phyloP scores from a whole-genome alignment of 805 yeast genomes.

The Grigorovia yakushimaensis region DNA sequence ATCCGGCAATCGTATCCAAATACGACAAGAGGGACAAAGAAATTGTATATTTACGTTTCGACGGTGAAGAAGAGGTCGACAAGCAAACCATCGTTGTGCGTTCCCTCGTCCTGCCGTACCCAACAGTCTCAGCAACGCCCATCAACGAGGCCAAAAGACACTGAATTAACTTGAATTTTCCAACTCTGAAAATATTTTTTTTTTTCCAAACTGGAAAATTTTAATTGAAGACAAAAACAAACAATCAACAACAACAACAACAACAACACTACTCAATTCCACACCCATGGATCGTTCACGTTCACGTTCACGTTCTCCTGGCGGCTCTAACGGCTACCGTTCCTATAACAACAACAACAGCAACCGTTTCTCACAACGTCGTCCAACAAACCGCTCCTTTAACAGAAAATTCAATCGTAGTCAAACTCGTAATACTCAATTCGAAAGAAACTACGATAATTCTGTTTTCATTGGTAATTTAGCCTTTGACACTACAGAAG shows the following conservation, averaged over 20 bases:
- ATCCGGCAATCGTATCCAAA: conserved; percentile 86
- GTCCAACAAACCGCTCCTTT: conserved; percentile 4
- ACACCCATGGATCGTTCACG: neutral
- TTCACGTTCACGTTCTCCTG: neutral
- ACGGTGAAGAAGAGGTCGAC: conserved; percentile 94
- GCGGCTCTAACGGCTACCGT: neutral
- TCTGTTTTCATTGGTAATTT: conserved; percentile 67
- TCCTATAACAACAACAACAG: too few relatives aligned
- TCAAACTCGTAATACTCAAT: neutral
- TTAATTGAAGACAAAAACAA: neutral
- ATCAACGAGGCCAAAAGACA: conserved; percentile 3
- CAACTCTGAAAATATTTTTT: neutral
- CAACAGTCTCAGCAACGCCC: conserved; percentile 27
- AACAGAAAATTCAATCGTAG: neutral
- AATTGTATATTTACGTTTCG: conserved; percentile 69
- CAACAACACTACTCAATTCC: neutral
- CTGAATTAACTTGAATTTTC: too few relatives aligned
- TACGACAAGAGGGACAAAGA: conserved; percentile 54
- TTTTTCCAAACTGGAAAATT: neutral
- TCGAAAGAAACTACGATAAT: conserved; percentile 51
- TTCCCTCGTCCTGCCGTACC: conserved; percentile 70
- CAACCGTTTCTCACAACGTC: conserved; percentile 2
- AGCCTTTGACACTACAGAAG: conserved; percentile 52
- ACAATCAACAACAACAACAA: neutral
- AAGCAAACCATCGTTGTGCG: conserved; percentile 92